phyloP scores from a whole-genome alignment of 2,329 filamentous ascomycete genomes.

The Colletotrichum theobromicola region DNA sequence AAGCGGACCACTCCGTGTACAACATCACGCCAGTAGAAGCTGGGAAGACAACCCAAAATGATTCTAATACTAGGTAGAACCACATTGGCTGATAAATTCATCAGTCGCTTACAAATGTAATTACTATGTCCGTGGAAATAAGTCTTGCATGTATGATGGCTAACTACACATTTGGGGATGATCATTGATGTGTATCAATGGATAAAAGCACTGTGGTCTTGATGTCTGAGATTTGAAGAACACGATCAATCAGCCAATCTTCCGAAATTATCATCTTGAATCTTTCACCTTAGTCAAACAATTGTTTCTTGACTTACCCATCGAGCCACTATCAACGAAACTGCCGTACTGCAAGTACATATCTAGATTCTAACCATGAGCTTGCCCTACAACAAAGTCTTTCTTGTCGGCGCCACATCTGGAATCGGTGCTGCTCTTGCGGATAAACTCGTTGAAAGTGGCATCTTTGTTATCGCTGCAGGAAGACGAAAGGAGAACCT shows the following conservation, averaged over 20 bases:
- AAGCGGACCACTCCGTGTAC: background rate
- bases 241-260: fast-evolving
- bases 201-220: fast-evolving
- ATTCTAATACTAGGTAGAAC: background rate
- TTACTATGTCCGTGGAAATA: background rate
- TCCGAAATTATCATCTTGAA: background rate
- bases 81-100: background rate
- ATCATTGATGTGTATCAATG: no score
- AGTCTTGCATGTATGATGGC: background rate
- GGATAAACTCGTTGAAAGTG: conserved; percentile 44
- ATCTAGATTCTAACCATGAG: conserved; percentile 38
- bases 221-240: fast-evolving
- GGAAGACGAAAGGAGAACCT: conserved; percentile 54
- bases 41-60: background rate
- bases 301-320: background rate
- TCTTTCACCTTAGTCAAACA: background rate
- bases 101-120: background rate
- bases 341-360: background rate
- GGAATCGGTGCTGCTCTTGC: conserved; percentile 33
- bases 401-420: conserved; percentile 47
- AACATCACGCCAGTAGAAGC: background rate
- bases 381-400: conserved; percentile 60
- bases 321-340: background rate
- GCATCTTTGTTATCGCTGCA: conserved; percentile 50
- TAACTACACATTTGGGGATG: no score